These are phyloP conservation scores for Tulasnella calospora DNA, from an alignment of 768 basidiomycete genomes.

Conservation along the genomic window DNA sequence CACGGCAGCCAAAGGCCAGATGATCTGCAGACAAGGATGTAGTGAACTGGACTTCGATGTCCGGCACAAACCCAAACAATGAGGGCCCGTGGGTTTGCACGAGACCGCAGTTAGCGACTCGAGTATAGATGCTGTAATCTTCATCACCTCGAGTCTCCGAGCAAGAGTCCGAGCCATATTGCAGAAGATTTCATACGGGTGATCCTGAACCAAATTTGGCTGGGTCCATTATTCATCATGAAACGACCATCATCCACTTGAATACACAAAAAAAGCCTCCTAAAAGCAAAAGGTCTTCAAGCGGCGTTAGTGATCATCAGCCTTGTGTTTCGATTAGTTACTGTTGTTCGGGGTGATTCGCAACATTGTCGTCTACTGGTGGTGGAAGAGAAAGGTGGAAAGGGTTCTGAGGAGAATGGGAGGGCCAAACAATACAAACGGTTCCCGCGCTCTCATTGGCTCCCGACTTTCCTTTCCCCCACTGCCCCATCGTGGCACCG, in stretches of 20 bases:
- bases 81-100: neutral
- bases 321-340: neutral
- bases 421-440: neutral
- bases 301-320: neutral
- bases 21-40: neutral
- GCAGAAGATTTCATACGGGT: neutral
- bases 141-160: neutral
- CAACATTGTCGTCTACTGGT: neutral
- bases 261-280: neutral
- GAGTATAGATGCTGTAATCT: neutral
- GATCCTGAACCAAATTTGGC: neutral
- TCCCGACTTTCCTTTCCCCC: neutral
- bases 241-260: neutral
- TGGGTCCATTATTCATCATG: neutral
- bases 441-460: neutral
- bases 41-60: neutral
- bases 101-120: neutral
- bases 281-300: neutral
- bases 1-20: too few species aligned
- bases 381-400: neutral
- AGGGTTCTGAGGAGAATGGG: neutral
- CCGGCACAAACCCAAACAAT: neutral
- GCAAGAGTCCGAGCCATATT: neutral
- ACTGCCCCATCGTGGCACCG: neutral
- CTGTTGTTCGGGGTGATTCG: neutral